Conservation (phyloP, 441 rosid genomes). For the Pelargonium fulgidum region DNA sequence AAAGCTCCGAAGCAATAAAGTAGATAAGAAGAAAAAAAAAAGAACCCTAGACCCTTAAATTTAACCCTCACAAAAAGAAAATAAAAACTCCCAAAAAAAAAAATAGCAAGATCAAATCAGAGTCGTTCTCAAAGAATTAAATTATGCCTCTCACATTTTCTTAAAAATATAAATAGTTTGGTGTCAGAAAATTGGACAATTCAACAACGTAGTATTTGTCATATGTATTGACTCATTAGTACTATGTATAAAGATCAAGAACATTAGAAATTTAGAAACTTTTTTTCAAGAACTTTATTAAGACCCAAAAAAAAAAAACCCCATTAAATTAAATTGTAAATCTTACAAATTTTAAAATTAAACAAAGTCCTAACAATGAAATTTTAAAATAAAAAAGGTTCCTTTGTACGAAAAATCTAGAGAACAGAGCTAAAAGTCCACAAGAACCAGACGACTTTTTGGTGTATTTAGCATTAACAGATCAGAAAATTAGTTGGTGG, state of each 20-base stretch:
- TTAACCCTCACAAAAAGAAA: not conserved
- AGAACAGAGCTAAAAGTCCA: no score
- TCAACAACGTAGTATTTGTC: not conserved
- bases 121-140: not conserved
- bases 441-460: no score
- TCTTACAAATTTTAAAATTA: no score
- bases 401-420: no score
- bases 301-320: no score
- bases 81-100: not conserved
- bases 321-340: no score
- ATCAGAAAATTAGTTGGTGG: no score
- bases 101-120: not conserved
- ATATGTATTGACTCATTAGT: no score
- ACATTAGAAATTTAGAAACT: not conserved
- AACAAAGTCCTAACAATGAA: no score
- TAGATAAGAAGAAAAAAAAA: no score
- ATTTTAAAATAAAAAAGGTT: no score
- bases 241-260: not conserved
- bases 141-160: not conserved
- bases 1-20: not conserved
- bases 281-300: not conserved
- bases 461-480: no score
- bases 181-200: slow-evolving; percentile 2
- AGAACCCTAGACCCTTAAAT: not conserved
- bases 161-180: not conserved